These are phyloP conservation scores for Nitzschia palea DNA, from an alignment of 108 stramenopile genomes.

Conservation along the genomic window DNA sequence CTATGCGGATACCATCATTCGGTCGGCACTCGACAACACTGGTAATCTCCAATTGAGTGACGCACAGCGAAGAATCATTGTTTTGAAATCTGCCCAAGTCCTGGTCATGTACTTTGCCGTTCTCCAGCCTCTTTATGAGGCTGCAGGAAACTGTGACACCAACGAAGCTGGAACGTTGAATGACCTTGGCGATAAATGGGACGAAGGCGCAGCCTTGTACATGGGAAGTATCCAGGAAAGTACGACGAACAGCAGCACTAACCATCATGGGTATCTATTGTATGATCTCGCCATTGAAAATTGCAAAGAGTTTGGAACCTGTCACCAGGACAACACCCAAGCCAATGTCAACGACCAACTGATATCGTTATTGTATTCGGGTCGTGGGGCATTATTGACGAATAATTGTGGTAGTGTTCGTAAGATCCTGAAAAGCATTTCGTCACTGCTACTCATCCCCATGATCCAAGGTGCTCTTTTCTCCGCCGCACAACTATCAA, in stretches of 20 bases:
- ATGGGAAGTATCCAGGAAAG: slow-evolving; percentile 63
- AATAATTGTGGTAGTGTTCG: slow-evolving; percentile 50
- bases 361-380: slow-evolving; percentile 53
- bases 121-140: slow-evolving; percentile 52
- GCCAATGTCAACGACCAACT: slow-evolving; percentile 54
- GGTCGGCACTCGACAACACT: slow-evolving; percentile 17
- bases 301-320: slow-evolving; percentile 68
- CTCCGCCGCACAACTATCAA: slow-evolving; percentile 12
- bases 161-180: not conserved
- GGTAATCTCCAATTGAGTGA: slow-evolving; percentile 34
- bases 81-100: slow-evolving; percentile 48
- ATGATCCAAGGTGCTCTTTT: slow-evolving; percentile 68
- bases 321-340: slow-evolving; percentile 25
- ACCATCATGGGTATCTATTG: slow-evolving; percentile 44
- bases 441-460: slow-evolving; percentile 49
- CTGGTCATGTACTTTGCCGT: slow-evolving; percentile 66
- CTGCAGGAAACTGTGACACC: slow-evolving; percentile 45
- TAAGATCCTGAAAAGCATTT: slow-evolving; percentile 48
- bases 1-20: slow-evolving; percentile 69
- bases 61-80: slow-evolving; percentile 46
- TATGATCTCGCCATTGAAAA: slow-evolving; percentile 58
- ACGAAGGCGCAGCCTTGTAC: slow-evolving; percentile 64
- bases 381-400: slow-evolving; percentile 55
- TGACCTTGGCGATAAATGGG: slow-evolving; percentile 31
- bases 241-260: slow-evolving; percentile 33